phyloP scores from a whole-genome alignment of 805 yeast genomes.

The Candida silvicultrix region DNA sequence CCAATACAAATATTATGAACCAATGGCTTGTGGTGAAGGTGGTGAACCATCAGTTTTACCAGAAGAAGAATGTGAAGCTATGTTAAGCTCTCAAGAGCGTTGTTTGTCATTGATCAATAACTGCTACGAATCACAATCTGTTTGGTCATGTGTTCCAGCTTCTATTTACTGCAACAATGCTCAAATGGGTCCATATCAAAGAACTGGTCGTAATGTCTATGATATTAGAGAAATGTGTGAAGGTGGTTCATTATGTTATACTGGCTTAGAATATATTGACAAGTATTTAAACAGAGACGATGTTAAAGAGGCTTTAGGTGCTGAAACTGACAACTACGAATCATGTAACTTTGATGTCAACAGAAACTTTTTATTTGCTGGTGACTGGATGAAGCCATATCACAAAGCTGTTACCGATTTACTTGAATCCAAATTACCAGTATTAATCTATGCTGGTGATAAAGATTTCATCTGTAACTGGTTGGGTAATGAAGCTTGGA shows the following conservation, averaged over 20 bases:
- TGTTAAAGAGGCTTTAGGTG: conserved; percentile 82
- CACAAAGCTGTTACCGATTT: conserved; percentile 67
- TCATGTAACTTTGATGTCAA: conserved; percentile 76
- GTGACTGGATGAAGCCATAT: conserved; percentile 92
- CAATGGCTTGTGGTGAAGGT: conserved; percentile 95
- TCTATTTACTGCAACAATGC: conserved; percentile 82
- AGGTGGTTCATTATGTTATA: conserved; percentile 67
- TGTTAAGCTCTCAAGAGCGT: conserved; percentile 65
- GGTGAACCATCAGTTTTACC: conserved; percentile 72
- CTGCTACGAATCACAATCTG: conserved; percentile 71
- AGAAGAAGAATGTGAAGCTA: conserved; percentile 71
- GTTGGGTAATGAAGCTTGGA: conserved; percentile 91
- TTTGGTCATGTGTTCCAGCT: conserved; percentile 89
- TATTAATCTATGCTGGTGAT: conserved; percentile 90
- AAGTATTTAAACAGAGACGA: conserved; percentile 69
- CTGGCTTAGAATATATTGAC: conserved; percentile 69
- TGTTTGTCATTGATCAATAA: conserved; percentile 70
- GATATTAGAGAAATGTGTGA: conserved; percentile 83
- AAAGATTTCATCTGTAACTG: conserved; percentile 95
- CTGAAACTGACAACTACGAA: conserved; percentile 73
- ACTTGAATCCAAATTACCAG: conserved; percentile 70
- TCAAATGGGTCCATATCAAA: conserved; percentile 73
- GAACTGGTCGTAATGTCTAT: conserved; percentile 86
- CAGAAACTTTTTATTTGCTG: conserved; percentile 75
- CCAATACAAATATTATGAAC: conserved; percentile 74